A percentile compares a stretch with the other conserved stretches of the same genome.
These are phyloP conservation scores for Brassica incana DNA, from an alignment of 345 rosid species.

Conservation along the genomic window DNA sequence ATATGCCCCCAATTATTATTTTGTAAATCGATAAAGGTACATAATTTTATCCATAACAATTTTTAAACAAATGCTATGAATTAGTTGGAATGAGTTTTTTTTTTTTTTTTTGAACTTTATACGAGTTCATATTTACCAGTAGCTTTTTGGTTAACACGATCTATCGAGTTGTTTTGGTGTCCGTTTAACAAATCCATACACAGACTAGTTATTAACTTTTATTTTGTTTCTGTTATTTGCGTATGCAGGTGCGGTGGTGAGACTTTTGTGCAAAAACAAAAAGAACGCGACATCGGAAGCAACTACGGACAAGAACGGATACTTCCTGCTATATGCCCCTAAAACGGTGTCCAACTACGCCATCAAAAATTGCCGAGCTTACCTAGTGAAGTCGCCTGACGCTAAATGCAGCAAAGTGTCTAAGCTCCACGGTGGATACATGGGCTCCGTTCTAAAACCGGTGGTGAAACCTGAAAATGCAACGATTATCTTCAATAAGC, in stretches of 20 bases:
- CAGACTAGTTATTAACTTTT: neutral
- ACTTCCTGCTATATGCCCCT: constrained; percentile 62
- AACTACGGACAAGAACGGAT: constrained; percentile 75
- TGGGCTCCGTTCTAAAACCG: constrained; percentile 50
- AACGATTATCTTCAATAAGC: constrained; percentile 32
- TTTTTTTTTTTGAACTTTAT: too few relatives aligned
- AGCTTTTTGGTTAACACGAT: neutral
- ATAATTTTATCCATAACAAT: neutral
- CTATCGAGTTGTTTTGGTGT: neutral
- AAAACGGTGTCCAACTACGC: constrained; percentile 65
- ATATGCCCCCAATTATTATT: neutral
- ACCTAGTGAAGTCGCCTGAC: constrained; percentile 46
- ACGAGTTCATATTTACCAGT: neutral
- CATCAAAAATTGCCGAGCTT: constrained; percentile 63
- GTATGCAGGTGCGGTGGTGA: constrained; percentile 63
- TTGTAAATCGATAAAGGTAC: neutral
- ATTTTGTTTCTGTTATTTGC: neutral
- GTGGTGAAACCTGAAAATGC: constrained; percentile 31
- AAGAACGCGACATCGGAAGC: constrained; percentile 34
- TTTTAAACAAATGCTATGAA: neutral
- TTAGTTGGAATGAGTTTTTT: neutral
- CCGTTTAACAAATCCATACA: neutral
- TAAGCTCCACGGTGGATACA: constrained; percentile 50
- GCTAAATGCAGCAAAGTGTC: constrained; percentile 52
- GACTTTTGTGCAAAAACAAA: constrained; percentile 69